Percentiles rank a stretch among this genome's conserved stretches.
Evolutionary conservation across 2,329 filamentous ascomycete species (phyloP).

Genomic region (Venturia carpophila): DNA sequence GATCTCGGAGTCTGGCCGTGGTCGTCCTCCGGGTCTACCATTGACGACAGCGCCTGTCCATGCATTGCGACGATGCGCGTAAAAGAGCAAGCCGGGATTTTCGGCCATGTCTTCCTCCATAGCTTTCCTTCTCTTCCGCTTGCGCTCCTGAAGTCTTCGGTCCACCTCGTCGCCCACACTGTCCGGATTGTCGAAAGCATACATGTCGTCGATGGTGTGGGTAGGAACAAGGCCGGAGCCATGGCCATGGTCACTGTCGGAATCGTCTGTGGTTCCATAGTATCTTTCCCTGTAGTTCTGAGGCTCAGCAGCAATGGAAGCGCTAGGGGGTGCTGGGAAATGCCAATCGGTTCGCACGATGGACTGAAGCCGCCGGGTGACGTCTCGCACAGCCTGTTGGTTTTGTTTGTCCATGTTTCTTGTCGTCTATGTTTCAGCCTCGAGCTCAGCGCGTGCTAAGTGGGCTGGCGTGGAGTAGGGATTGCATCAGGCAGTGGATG

Average conservation of each 20-base stretch:
- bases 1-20: slow-evolving; percentile 34
- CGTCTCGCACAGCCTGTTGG: slow-evolving; percentile 17
- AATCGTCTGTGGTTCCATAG: slow-evolving; percentile 29
- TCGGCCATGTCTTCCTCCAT: slow-evolving; percentile 46
- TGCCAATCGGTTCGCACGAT: slow-evolving; percentile 20
- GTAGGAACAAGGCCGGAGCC: slow-evolving; percentile 9
- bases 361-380: slow-evolving; percentile 15
- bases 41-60: slow-evolving; percentile 71
- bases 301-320: neutral
- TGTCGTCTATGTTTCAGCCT: neutral
- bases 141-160: slow-evolving; percentile 27
- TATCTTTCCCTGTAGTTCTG: slow-evolving; percentile 36
- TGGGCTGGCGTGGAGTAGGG: neutral
- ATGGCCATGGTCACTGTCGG: slow-evolving; percentile 21
- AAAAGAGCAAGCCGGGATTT: slow-evolving; percentile 79
- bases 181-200: slow-evolving; percentile 38
- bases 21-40: slow-evolving; percentile 34
- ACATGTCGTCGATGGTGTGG: slow-evolving; percentile 13
- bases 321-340: slow-evolving; percentile 24
- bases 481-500: neutral
- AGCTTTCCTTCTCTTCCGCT: slow-evolving; percentile 30
- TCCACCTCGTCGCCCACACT: slow-evolving; percentile 34
- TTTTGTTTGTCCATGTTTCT: slow-evolving; percentile 13
- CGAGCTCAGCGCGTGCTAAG: neutral
- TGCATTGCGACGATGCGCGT: slow-evolving; percentile 65